These are phyloP conservation scores for Sordariomycetes sp. DNA, from an alignment of 2,329 filamentous ascomycete genomes.

Conservation along the genomic window DNA sequence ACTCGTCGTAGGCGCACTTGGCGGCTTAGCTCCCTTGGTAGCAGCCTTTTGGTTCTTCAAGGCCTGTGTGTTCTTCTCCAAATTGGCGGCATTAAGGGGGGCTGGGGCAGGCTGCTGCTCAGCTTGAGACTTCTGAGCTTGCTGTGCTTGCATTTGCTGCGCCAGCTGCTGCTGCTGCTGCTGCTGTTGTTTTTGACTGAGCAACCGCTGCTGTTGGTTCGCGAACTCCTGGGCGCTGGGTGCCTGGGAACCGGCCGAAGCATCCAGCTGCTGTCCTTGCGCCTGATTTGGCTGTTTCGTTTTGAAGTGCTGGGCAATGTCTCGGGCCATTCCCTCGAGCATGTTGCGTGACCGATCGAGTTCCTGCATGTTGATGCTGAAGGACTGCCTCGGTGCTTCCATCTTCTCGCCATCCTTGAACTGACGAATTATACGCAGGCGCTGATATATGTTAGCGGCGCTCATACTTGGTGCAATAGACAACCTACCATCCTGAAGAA, in stretches of 20 bases:
- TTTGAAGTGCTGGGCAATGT: slow-evolving; percentile 25
- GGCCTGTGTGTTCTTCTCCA: slow-evolving; percentile 42
- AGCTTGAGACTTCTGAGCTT: slow-evolving; percentile 13
- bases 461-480: not conserved
- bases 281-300: slow-evolving; percentile 15
- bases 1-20: slow-evolving; percentile 43
- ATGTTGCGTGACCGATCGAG: slow-evolving; percentile 38
- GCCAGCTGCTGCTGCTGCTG: slow-evolving; percentile 19
- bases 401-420: slow-evolving; percentile 40
- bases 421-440: slow-evolving; percentile 42
- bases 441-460: slow-evolving; percentile 23
- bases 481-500: slow-evolving; percentile 46
- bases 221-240: slow-evolving; percentile 15
- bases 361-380: slow-evolving; percentile 43
- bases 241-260: slow-evolving; percentile 14
- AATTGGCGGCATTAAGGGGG: slow-evolving; percentile 35
- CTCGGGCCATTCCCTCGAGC: slow-evolving; percentile 42
- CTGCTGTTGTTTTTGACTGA: slow-evolving; percentile 16
- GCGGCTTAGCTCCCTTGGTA: slow-evolving; percentile 38
- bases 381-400: slow-evolving; percentile 32
- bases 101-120: slow-evolving; percentile 11
- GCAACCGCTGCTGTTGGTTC: slow-evolving; percentile 21
- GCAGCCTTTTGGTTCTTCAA: slow-evolving; percentile 24
- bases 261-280: slow-evolving; percentile 19
- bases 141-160: slow-evolving; percentile 21